Evolutionary conservation across 768 basidiomycete genomes (phyloP).

Genomic region (Leccinum boreale): DNA sequence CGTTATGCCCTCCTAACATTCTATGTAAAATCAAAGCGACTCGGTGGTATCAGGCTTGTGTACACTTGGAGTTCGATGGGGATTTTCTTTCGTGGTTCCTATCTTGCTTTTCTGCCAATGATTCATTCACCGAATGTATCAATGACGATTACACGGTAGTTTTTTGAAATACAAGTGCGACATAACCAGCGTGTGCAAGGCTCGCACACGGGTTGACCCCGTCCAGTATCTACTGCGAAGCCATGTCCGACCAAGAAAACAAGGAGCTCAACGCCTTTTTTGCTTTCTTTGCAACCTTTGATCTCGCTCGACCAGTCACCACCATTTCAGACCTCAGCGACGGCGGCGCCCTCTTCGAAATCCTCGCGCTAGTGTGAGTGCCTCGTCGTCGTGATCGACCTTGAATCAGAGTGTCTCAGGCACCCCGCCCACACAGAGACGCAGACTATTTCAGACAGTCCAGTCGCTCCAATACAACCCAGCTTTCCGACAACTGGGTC

Average conservation of each 20-base stretch:
- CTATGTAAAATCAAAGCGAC: background rate
- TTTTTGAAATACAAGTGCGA: background rate
- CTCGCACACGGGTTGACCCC: slow-evolving; percentile 5
- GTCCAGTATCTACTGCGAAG: background rate
- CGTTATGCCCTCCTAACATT: slow-evolving; percentile 10
- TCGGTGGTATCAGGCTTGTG: background rate
- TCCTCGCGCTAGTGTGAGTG: slow-evolving; percentile 73
- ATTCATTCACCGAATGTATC: too few relatives aligned
- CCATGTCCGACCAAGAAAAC: slow-evolving; percentile 39
- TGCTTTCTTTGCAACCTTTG: slow-evolving; percentile 74
- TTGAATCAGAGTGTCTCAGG: slow-evolving; percentile 7
- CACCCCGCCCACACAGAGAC: slow-evolving; percentile 50
- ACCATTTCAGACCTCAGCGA: slow-evolving; percentile 73
- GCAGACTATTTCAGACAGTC: slow-evolving; percentile 71
- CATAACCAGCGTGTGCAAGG: background rate
- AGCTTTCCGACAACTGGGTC: slow-evolving; percentile 86
- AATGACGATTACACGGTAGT: too few relatives aligned
- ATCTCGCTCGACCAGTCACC: slow-evolving; percentile 60
- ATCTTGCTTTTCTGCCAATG: too few relatives aligned
- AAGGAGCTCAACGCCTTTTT: slow-evolving; percentile 80
- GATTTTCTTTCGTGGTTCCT: too few relatives aligned
- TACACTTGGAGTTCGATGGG: too few relatives aligned
- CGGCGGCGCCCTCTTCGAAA: slow-evolving; percentile 71
- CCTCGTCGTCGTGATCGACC: background rate
- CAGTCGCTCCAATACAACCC: slow-evolving; percentile 51